phyloP scores from a whole-genome alignment of 2,329 filamentous ascomycete genomes.

The Trichoderma citrinoviride region DNA sequence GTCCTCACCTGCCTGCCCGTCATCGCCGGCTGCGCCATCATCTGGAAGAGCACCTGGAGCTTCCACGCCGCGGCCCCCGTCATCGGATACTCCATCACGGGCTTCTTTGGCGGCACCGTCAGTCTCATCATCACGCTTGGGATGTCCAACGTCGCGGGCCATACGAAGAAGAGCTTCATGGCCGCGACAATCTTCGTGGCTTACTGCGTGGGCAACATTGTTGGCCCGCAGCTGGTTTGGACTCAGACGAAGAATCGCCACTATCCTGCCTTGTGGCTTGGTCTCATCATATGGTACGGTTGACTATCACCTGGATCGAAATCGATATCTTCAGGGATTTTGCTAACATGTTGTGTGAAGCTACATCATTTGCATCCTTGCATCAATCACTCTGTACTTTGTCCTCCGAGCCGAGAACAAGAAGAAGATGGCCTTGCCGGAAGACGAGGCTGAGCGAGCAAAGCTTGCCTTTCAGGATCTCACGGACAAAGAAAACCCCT shows the following conservation, averaged over 20 bases:
- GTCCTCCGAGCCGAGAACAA: conserved; percentile 60
- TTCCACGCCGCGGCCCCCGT: conserved; percentile 65
- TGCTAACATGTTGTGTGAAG: conserved; percentile 27
- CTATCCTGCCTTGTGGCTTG: conserved; percentile 70
- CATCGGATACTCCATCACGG: conserved; percentile 68
- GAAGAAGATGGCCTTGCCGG: conserved; percentile 44
- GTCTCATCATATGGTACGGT: conserved; percentile 57
- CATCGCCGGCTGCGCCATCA: conserved; percentile 70
- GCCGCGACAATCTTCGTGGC: conserved; percentile 71
- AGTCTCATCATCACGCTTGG: conserved; percentile 53
- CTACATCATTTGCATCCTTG: conserved; percentile 65
- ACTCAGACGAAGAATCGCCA: conserved; percentile 63
- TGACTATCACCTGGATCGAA: conserved; percentile 23
- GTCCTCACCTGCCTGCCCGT: conserved; percentile 67
- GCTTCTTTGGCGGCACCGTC: conserved; percentile 70
- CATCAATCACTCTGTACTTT: conserved; percentile 55
- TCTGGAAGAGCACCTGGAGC: conserved; percentile 67
- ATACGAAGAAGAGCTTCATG: conserved; percentile 77
- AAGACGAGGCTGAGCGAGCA: conserved; percentile 60
- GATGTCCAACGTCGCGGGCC: conserved; percentile 68
- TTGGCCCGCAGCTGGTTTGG: conserved; percentile 69
- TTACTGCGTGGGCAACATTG: conserved; percentile 73
- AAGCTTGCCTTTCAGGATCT: conserved; percentile 65
- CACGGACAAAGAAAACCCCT: conserved; percentile 66
- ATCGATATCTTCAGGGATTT: neutral